phyloP scores from a whole-genome alignment of 768 basidiomycete genomes.

The Russula brevipes region DNA sequence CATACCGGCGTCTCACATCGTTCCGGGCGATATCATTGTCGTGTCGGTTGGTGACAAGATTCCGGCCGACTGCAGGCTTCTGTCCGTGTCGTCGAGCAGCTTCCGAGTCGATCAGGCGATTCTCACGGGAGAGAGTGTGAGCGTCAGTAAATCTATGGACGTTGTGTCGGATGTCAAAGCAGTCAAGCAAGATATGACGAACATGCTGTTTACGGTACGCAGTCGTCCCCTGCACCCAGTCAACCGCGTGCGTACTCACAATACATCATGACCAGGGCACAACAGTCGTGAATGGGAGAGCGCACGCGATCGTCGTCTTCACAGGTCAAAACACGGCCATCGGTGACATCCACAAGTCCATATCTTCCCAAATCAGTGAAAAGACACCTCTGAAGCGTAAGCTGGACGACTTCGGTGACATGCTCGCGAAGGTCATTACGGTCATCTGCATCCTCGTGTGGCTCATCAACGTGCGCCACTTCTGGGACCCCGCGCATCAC shows the following conservation, averaged over 20 bases:
- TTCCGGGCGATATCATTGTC: conserved; percentile 89
- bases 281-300: conserved; percentile 90
- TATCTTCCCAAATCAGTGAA: conserved; percentile 85
- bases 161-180: conserved; percentile 68
- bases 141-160: conserved; percentile 75
- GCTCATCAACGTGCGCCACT: conserved; percentile 95
- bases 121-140: conserved; percentile 88
- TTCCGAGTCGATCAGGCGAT: conserved; percentile 96
- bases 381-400: conserved; percentile 98
- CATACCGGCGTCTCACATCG: conserved; percentile 82
- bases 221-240: neutral
- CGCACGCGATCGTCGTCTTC: conserved; percentile 79
- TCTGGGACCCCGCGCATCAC: conserved; percentile 91
- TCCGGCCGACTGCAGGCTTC: conserved; percentile 87
- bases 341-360: conserved; percentile 96
- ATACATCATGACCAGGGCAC: conserved; percentile 58
- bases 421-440: conserved; percentile 94
- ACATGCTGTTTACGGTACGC: conserved; percentile 88
- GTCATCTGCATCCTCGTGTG: conserved; percentile 97
- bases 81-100: conserved; percentile 87
- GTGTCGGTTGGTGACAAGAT: conserved; percentile 94
- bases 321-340: conserved; percentile 89
- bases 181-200: conserved; percentile 97
- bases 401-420: conserved; percentile 96
- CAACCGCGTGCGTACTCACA: neutral